phyloP scores from a whole-genome alignment of 805 yeast genomes.

The Ogataea minuta region DNA sequence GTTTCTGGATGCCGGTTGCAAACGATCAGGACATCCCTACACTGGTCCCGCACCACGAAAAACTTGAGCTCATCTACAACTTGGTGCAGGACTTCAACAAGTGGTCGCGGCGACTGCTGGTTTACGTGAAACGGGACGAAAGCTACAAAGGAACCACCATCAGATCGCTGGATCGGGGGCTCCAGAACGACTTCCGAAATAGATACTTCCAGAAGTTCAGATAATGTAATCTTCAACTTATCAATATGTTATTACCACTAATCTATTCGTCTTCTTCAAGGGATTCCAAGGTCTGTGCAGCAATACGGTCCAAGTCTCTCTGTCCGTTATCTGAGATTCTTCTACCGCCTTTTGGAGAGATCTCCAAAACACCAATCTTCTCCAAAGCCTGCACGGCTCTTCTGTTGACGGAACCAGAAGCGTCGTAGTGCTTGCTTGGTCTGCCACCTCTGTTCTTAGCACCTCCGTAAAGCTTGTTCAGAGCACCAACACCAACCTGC shows the following conservation, averaged over 20 bases:
- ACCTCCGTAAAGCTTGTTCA: slow-evolving; percentile 99
- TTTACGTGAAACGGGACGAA: slow-evolving; percentile 64
- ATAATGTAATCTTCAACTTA: slow-evolving; percentile 11
- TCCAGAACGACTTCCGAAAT: slow-evolving; percentile 63
- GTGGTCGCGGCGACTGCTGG: slow-evolving; percentile 88
- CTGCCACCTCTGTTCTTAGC: slow-evolving; percentile 98
- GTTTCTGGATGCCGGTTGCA: slow-evolving; percentile 98
- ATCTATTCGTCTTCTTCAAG: slow-evolving; percentile 58
- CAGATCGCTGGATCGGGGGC: slow-evolving; percentile 43
- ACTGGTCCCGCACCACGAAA: slow-evolving; percentile 74
- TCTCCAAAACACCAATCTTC: slow-evolving; percentile 96
- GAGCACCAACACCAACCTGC: slow-evolving; percentile 98
- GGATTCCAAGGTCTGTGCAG: slow-evolving; percentile 95
- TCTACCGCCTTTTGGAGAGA: slow-evolving; percentile 98
- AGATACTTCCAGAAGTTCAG: slow-evolving; percentile 69
- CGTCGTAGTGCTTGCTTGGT: slow-evolving; percentile 98
- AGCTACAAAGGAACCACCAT: slow-evolving; percentile 48
- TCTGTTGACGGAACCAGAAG: slow-evolving; percentile 99
- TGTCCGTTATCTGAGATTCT: slow-evolving; percentile 99
- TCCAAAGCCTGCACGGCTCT: slow-evolving; percentile 96
- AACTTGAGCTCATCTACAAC: slow-evolving; percentile 65
- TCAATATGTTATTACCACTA: slow-evolving; percentile 19
- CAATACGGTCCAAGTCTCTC: slow-evolving; percentile 99
- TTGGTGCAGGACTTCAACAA: slow-evolving; percentile 86
- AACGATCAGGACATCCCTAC: slow-evolving; percentile 66